Evolutionary conservation across 371 early-diverging fungal genomes (phyloP).

Genomic region (Haplosporangium sp.): DNA sequence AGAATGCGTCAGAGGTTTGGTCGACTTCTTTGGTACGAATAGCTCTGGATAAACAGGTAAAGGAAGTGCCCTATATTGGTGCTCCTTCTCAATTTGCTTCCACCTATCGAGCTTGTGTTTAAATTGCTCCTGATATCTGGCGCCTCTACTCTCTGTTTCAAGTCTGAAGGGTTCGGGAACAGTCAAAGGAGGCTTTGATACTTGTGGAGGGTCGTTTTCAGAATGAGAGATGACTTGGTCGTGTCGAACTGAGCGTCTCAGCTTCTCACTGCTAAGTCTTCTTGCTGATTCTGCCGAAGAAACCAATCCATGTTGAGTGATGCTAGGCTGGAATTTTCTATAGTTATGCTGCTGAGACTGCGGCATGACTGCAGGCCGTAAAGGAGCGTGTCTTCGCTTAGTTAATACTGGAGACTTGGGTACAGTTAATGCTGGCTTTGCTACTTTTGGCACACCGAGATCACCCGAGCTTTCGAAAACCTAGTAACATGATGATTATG

Average conservation of each 20-base stretch:
- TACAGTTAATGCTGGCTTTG: conserved; percentile 28
- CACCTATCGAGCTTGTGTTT: conserved; percentile 24
- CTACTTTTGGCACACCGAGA: conserved; percentile 30
- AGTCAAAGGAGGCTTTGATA: conserved; percentile 21
- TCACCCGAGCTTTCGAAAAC: conserved; percentile 29
- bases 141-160: conserved; percentile 30
- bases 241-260: background rate
- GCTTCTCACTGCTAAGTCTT: conserved; percentile 25
- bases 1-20: conserved; percentile 26
- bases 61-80: conserved; percentile 33
- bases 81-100: conserved; percentile 41
- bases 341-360: background rate
- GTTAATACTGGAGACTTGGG: conserved; percentile 43
- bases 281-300: conserved; percentile 48
- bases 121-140: conserved; percentile 39
- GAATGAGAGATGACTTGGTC: background rate
- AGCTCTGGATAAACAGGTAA: conserved; percentile 27
- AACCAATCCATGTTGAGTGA: conserved; percentile 32
- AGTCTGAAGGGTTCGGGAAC: conserved; percentile 43
- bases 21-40: conserved; percentile 40
- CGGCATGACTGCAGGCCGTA: conserved; percentile 17
- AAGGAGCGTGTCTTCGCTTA: conserved; percentile 24
- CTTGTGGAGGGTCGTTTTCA: background rate
- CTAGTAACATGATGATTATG: background rate
- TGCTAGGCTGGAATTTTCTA: background rate